Evolutionary conservation across 2,329 filamentous ascomycete genomes (phyloP).

Genomic region (Fusarium luffae): DNA sequence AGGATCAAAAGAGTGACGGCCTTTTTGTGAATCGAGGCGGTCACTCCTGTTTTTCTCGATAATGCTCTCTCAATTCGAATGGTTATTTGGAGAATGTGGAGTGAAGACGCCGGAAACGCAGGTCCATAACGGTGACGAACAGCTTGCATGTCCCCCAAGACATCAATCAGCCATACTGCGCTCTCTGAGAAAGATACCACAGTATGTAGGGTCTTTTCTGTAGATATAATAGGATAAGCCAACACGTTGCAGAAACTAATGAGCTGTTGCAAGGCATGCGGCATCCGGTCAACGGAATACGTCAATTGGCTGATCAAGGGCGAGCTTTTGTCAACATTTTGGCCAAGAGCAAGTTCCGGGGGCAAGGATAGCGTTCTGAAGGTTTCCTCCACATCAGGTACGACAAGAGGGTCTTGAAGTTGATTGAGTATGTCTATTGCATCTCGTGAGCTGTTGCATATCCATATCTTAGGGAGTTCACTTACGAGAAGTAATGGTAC

Average conservation of each 20-base stretch:
- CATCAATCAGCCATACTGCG: conserved; percentile 63
- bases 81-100: conserved; percentile 52
- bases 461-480: conserved; percentile 4
- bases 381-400: conserved; percentile 45
- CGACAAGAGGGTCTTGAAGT: conserved; percentile 49
- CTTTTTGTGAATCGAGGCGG: conserved; percentile 49
- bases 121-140: conserved; percentile 54
- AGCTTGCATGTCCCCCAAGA: conserved; percentile 56
- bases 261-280: conserved; percentile 61
- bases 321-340: conserved; percentile 48
- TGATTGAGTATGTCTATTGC: conserved; percentile 49
- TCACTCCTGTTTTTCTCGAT: conserved; percentile 22
- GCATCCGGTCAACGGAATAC: conserved; percentile 54
- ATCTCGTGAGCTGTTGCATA: neutral
- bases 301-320: conserved; percentile 45
- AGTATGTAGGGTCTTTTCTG: conserved; percentile 48
- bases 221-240: conserved; percentile 53
- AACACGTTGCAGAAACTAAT: conserved; percentile 58
- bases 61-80: conserved; percentile 50
- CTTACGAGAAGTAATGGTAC: conserved; percentile 60
- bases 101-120: conserved; percentile 46
- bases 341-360: conserved; percentile 51
- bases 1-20: conserved; percentile 53
- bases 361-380: conserved; percentile 52
- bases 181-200: conserved; percentile 54